Percentiles rank a stretch among this genome's conserved stretches.
phyloP scores from a whole-genome alignment of 805 yeast genomes.

The Metschnikowia picachoensis region DNA sequence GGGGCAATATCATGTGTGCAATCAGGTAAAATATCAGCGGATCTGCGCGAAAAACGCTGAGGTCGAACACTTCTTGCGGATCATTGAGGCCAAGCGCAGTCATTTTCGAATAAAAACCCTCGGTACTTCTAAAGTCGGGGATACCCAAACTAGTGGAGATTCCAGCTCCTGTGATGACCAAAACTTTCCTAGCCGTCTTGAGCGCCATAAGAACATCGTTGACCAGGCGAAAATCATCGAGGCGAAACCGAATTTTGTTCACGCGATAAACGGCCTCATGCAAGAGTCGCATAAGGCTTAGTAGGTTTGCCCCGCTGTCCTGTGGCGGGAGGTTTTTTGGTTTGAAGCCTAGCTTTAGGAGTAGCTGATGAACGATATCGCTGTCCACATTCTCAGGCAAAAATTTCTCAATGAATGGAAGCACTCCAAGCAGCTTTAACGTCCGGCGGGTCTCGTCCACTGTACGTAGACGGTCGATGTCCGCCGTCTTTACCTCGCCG shows the following conservation, averaged over 20 bases:
- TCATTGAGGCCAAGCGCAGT: conserved; percentile 68
- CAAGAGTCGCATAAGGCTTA: conserved; percentile 47
- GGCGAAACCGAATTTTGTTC: conserved; percentile 49
- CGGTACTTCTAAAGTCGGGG: conserved; percentile 88
- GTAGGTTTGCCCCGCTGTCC: conserved; percentile 42
- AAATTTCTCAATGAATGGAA: conserved; percentile 55
- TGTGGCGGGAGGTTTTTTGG: conserved; percentile 27
- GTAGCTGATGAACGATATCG: conserved; percentile 52
- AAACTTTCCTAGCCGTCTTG: conserved; percentile 38
- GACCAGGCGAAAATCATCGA: conserved; percentile 51
- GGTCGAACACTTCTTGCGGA: conserved; percentile 87
- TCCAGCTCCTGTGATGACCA: conserved; percentile 91
- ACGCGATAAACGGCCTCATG: conserved; percentile 67
- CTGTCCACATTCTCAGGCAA: conserved; percentile 59
- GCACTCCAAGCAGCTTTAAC: conserved; percentile 58
- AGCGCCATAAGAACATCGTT: conserved; percentile 49
- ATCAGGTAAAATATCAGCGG: conserved; percentile 83
- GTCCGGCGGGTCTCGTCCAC: conserved; percentile 35
- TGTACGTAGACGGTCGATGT: background rate
- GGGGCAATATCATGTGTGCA: conserved; percentile 82
- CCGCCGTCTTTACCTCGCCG: background rate
- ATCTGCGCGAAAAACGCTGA: conserved; percentile 64
- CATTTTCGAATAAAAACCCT: conserved; percentile 75
- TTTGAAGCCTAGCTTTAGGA: conserved; percentile 61
- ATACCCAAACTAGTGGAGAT: conserved; percentile 86